These are phyloP conservation scores for Borovskyia barvae DNA, from an alignment of 208 protist genomes.

Conservation along the genomic window DNA sequence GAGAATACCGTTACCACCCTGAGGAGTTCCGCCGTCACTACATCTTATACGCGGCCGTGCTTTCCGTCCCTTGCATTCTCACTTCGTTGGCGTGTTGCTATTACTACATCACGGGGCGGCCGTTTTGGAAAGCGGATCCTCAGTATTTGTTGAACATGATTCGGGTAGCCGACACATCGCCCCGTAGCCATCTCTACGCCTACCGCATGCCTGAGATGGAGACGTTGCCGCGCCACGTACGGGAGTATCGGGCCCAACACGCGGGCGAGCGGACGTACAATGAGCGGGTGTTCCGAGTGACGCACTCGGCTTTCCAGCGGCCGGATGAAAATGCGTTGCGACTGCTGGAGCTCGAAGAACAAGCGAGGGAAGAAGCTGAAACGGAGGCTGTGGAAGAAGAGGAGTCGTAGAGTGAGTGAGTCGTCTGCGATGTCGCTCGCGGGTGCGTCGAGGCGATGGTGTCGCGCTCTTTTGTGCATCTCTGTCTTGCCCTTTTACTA, in stretches of 20 bases:
- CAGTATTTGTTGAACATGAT: slow-evolving; percentile 73
- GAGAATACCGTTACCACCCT: slow-evolving; percentile 87
- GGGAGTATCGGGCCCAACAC: slow-evolving; percentile 37
- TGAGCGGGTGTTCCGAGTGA: slow-evolving; percentile 39
- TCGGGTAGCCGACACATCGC: slow-evolving; percentile 65
- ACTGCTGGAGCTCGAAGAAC: slow-evolving; percentile 26
- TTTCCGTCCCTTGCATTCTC: slow-evolving; percentile 48
- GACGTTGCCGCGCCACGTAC: slow-evolving; percentile 61
- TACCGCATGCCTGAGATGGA: slow-evolving; percentile 52
- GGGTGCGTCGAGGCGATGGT: too few relatives aligned
- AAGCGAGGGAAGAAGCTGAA: neutral
- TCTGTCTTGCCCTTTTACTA: too few relatives aligned
- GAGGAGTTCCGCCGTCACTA: slow-evolving; percentile 62
- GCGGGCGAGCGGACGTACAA: slow-evolving; percentile 22
- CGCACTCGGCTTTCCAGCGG: slow-evolving; percentile 34
- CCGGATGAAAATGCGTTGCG: slow-evolving; percentile 33
- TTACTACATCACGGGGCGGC: slow-evolving; percentile 51
- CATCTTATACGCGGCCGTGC: slow-evolving; percentile 48
- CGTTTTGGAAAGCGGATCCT: slow-evolving; percentile 65
- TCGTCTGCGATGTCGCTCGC: too few relatives aligned
- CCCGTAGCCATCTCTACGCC: slow-evolving; percentile 64
- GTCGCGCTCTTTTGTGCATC: too few relatives aligned
- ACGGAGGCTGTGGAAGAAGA: neutral
- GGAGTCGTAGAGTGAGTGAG: too few relatives aligned
- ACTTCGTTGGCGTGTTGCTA: slow-evolving; percentile 39